Conservation (phyloP, 768 basidiomycete species). For the Suillus subalutaceus region DNA sequence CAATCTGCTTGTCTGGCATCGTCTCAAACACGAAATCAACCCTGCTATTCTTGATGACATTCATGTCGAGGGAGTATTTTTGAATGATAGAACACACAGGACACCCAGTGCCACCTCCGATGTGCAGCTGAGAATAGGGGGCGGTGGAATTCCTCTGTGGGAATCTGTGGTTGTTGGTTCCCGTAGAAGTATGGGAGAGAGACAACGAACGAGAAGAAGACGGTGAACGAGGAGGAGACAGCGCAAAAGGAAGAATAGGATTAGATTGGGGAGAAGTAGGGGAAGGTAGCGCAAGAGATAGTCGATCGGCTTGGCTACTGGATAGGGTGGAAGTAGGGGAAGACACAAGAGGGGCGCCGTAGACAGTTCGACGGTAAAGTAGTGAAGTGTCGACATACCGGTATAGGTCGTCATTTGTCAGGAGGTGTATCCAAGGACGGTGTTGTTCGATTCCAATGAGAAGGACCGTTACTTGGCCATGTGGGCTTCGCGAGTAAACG, state of each 20-base stretch:
- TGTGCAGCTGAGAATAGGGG: neutral
- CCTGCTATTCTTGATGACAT: neutral
- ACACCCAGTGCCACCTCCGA: neutral
- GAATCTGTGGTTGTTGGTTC: neutral
- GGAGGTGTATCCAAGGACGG: constrained; percentile 6
- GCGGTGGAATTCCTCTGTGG: neutral
- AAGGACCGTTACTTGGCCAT: neutral
- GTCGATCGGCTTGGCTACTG: no score
- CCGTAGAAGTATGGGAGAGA: neutral
- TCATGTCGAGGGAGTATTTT: neutral
- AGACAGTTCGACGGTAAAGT: no score
- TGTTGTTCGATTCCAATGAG: neutral
- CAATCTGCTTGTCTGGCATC: no score
- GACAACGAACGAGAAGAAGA: neutral
- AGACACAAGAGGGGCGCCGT: no score
- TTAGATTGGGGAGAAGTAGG: neutral
- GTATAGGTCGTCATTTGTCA: neutral
- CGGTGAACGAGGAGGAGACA: neutral
- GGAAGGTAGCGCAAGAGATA: neutral
- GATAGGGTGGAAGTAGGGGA: neutral
- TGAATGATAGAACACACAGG: constrained; percentile 5
- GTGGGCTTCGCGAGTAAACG: neutral
- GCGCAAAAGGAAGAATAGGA: neutral
- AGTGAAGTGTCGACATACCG: neutral
- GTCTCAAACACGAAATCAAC: neutral